phyloP scores from a whole-genome alignment of 108 stramenopile species.

The Cyclostephanos tholiformis region DNA sequence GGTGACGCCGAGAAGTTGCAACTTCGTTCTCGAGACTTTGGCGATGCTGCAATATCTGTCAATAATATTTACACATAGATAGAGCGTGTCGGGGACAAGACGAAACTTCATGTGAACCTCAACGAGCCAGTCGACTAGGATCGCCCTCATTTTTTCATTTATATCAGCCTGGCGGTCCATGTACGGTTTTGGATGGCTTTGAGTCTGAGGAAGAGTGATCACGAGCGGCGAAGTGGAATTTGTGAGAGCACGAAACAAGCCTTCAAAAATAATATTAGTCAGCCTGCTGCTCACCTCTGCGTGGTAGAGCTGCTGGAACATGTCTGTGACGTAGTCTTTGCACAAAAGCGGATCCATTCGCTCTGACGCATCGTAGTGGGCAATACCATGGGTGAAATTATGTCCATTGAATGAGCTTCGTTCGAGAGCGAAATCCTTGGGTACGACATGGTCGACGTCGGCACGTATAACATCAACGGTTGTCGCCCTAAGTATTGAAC shows the following conservation, averaged over 20 bases:
- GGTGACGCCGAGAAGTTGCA: slow-evolving; percentile 97
- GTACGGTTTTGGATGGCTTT: slow-evolving; percentile 49
- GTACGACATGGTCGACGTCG: slow-evolving; percentile 28
- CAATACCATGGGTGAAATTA: slow-evolving; percentile 46
- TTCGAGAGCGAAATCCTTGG: slow-evolving; percentile 36
- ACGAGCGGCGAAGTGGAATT: neutral
- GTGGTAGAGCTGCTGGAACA: slow-evolving; percentile 76
- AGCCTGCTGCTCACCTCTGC: slow-evolving; percentile 62
- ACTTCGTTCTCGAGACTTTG: slow-evolving; percentile 83
- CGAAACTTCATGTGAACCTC: slow-evolving; percentile 94
- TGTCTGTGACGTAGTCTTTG: slow-evolving; percentile 79
- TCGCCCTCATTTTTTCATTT: slow-evolving; percentile 89
- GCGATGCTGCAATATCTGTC: slow-evolving; percentile 79
- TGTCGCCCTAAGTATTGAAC: neutral
- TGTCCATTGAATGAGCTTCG: slow-evolving; percentile 27
- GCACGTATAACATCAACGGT: slow-evolving; percentile 17
- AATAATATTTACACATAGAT: slow-evolving; percentile 84
- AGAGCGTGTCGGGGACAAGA: slow-evolving; percentile 86
- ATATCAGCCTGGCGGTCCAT: slow-evolving; percentile 84
- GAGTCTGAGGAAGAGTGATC: slow-evolving; percentile 9
- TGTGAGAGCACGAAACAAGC: neutral
- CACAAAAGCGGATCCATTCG: slow-evolving; percentile 34
- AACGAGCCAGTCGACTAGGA: slow-evolving; percentile 94
- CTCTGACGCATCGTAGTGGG: slow-evolving; percentile 43
- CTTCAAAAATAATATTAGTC: neutral